A percentile compares a stretch with the other conserved stretches of the same genome.
These are phyloP conservation scores for Ophiostoma montium DNA, from an alignment of 2,329 filamentous ascomycete species.

Conservation along the genomic window DNA sequence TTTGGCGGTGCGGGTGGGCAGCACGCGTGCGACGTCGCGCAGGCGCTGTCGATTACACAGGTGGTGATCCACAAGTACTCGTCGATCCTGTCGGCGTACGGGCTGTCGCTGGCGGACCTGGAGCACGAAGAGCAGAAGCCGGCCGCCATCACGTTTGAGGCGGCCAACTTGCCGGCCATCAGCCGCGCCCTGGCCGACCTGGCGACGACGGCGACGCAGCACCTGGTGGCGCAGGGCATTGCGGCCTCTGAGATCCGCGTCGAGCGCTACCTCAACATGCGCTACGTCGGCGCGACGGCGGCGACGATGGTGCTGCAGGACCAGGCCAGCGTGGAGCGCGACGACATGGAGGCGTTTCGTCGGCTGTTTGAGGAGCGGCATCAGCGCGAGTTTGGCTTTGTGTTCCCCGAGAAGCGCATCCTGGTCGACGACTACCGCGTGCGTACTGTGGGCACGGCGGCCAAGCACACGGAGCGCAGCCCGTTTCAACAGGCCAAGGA, in stretches of 20 bases:
- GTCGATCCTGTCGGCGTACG: slow-evolving; percentile 77
- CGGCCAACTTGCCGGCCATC: slow-evolving; percentile 22
- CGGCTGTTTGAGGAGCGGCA: slow-evolving; percentile 76
- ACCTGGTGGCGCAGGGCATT: slow-evolving; percentile 67
- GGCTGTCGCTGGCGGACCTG: slow-evolving; percentile 83
- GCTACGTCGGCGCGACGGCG: slow-evolving; percentile 80
- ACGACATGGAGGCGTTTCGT: slow-evolving; percentile 67
- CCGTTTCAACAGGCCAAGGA: slow-evolving; percentile 38
- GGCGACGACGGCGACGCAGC: slow-evolving; percentile 54
- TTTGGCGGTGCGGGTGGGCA: slow-evolving; percentile 89
- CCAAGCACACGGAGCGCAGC: slow-evolving; percentile 34
- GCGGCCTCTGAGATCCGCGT: slow-evolving; percentile 16
- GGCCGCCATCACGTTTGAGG: slow-evolving; percentile 45
- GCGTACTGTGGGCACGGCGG: slow-evolving; percentile 58
- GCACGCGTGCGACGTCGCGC: slow-evolving; percentile 76
- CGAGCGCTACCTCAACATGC: slow-evolving; percentile 53
- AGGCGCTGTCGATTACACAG: slow-evolving; percentile 68
- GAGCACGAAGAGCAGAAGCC: slow-evolving; percentile 81
- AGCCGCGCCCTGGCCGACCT: slow-evolving; percentile 37
- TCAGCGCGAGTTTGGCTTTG: slow-evolving; percentile 86
- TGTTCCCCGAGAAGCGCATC: slow-evolving; percentile 61
- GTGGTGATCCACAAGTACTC: slow-evolving; percentile 79
- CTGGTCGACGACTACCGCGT: slow-evolving; percentile 84
- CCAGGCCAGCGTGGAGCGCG: slow-evolving; percentile 19
- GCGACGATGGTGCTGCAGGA: slow-evolving; percentile 67